Percentiles rank a stretch among this genome's conserved stretches.
Conservation (phyloP, 1,284 basidiomycete genomes). For the Butyriboletus appendiculatus region DNA sequence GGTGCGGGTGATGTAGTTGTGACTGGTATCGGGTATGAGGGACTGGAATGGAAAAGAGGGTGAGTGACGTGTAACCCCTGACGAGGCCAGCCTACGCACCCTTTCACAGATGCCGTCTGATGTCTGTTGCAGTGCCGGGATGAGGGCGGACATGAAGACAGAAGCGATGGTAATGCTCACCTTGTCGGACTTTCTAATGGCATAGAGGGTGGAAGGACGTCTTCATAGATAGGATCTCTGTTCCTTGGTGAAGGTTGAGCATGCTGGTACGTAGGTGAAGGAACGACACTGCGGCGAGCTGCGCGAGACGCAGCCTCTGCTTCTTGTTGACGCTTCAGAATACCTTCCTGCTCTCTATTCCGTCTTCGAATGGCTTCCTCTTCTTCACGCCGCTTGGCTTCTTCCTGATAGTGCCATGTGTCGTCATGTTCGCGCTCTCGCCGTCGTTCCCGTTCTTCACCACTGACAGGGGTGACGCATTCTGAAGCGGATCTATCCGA, state of each 20-base stretch:
- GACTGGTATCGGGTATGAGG: constrained; percentile 40
- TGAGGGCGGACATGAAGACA: constrained; percentile 32
- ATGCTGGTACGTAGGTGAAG: constrained; percentile 29
- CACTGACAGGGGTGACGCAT: constrained; percentile 29
- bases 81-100: constrained; percentile 20
- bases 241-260: constrained; percentile 25
- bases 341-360: constrained; percentile 47
- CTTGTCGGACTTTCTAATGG: constrained; percentile 47
- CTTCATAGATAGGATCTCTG: constrained; percentile 25
- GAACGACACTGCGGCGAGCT: constrained; percentile 21
- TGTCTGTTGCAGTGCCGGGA: constrained; percentile 17
- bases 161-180: constrained; percentile 35
- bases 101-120: constrained; percentile 28
- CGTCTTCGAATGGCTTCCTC: constrained; percentile 34
- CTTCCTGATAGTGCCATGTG: constrained; percentile 24
- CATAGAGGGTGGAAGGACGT: constrained; percentile 36
- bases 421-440: constrained; percentile 29
- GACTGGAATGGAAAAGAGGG: constrained; percentile 25
- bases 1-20: constrained; percentile 54
- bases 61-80: constrained; percentile 8
- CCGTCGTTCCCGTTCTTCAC: constrained; percentile 28
- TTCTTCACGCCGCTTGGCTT: constrained; percentile 33
- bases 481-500: constrained; percentile 30
- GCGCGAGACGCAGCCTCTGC: constrained; percentile 33
- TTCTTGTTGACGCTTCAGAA: constrained; percentile 49